phyloP scores from a whole-genome alignment of 2,329 filamentous ascomycete genomes.

The Alternaria ventricosa region DNA sequence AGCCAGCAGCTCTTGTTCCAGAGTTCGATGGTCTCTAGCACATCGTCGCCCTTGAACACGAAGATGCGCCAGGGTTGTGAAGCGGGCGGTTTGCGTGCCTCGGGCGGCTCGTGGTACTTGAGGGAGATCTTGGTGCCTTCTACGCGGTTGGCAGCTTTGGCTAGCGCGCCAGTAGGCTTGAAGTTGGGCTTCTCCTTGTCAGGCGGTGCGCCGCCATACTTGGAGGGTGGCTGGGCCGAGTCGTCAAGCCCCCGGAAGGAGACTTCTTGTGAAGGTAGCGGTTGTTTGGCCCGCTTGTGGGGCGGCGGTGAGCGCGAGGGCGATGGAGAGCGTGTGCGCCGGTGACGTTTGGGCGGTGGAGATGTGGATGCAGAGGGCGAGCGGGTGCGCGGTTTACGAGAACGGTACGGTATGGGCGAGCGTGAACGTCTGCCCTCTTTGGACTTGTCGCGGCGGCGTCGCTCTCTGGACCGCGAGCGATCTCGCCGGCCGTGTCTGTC shows the following conservation, averaged over 20 bases:
- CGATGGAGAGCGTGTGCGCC: conserved; percentile 36
- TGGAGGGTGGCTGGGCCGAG: conserved; percentile 35
- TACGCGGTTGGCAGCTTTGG: conserved; percentile 86
- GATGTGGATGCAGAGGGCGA: conserved; percentile 36
- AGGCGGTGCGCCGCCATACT: conserved; percentile 41
- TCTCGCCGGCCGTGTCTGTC: conserved; percentile 17
- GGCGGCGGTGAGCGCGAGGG: conserved; percentile 53
- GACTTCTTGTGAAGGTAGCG: conserved; percentile 56
- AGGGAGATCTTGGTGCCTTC: conserved; percentile 78
- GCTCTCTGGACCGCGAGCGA: conserved; percentile 26
- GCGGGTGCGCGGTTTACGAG: conserved; percentile 30
- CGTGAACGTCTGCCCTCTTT: conserved; percentile 27
- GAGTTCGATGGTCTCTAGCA: conserved; percentile 83
- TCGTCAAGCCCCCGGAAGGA: conserved; percentile 51
- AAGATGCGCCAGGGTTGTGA: conserved; percentile 88
- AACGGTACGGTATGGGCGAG: conserved; percentile 34
- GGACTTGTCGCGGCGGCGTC: conserved; percentile 19
- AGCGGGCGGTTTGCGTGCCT: conserved; percentile 84
- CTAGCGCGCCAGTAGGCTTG: conserved; percentile 77
- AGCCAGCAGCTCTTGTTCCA: conserved; percentile 85
- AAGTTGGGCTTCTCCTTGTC: conserved; percentile 92
- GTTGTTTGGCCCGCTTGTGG: conserved; percentile 49
- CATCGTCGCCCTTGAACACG: conserved; percentile 83
- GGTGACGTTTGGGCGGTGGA: conserved; percentile 44
- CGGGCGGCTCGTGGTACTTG: conserved; percentile 94